Percentiles rank a stretch among this genome's conserved stretches.
These are phyloP conservation scores for Zostera marina DNA, from an alignment of 116 monocot species.

Conservation along the genomic window DNA sequence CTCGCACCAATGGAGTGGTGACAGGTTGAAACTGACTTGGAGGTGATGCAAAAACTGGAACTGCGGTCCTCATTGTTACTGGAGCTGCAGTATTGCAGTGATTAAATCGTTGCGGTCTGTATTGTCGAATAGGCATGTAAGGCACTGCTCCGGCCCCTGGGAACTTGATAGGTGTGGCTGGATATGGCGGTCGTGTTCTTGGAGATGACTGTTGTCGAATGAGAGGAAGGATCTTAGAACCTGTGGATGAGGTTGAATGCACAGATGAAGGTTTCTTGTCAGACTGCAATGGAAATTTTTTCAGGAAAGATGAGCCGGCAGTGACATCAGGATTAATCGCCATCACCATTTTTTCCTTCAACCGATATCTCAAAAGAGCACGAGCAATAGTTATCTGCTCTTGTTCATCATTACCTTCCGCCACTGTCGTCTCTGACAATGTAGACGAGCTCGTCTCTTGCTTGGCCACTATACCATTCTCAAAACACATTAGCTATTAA, in stretches of 20 bases:
- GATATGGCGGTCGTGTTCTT: slow-evolving; percentile 15
- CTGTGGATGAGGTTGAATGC: slow-evolving; percentile 18
- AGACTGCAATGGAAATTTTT: slow-evolving; percentile 38
- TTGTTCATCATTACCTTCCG: slow-evolving; percentile 45
- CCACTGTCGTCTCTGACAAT: slow-evolving; percentile 16
- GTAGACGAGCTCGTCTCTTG: slow-evolving; percentile 42
- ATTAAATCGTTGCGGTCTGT: slow-evolving; percentile 19
- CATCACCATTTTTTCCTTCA: slow-evolving; percentile 69
- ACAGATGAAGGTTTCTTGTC: slow-evolving; percentile 24
- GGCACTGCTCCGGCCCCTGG: slow-evolving; percentile 54
- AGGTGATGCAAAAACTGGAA: slow-evolving; percentile 80
- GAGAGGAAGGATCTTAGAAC: slow-evolving; percentile 76
- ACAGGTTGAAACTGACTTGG: slow-evolving; percentile 13
- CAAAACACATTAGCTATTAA: neutral
- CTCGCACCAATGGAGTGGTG: slow-evolving; percentile 10
- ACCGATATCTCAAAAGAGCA: slow-evolving; percentile 64
- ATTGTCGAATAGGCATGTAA: slow-evolving; percentile 48
- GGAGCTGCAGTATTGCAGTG: slow-evolving; percentile 48
- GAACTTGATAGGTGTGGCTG: slow-evolving; percentile 34
- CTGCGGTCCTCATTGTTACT: slow-evolving; percentile 69
- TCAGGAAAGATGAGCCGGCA: slow-evolving; percentile 32
- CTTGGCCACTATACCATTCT: slow-evolving; percentile 34
- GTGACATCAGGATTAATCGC: slow-evolving; percentile 20
- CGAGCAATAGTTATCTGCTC: slow-evolving; percentile 77
- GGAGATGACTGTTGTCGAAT: slow-evolving; percentile 35